Percentiles rank a stretch among this genome's conserved stretches.
These are phyloP conservation scores for Citeromyces nyonsensis DNA, from an alignment of 805 yeast genomes.

Conservation along the genomic window DNA sequence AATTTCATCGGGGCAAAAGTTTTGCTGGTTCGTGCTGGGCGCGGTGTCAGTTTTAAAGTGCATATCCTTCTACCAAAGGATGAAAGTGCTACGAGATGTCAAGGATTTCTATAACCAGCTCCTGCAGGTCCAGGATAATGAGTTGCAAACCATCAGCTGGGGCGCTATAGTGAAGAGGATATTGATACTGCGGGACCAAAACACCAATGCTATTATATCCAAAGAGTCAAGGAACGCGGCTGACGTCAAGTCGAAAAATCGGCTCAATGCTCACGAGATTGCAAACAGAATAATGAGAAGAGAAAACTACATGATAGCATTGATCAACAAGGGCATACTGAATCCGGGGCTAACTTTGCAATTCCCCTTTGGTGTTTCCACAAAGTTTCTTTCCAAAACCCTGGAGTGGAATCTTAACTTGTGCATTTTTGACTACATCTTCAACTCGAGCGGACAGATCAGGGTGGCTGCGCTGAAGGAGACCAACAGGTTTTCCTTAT, in stretches of 20 bases:
- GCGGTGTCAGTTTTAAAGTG: slow-evolving; percentile 34
- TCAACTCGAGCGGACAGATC: slow-evolving; percentile 66
- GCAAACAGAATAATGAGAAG: slow-evolving; percentile 94
- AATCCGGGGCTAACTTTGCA: slow-evolving; percentile 49
- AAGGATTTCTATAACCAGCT: slow-evolving; percentile 62
- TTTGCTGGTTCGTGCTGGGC: slow-evolving; percentile 48
- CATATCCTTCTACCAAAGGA: slow-evolving; percentile 41
- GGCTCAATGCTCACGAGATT: slow-evolving; percentile 83
- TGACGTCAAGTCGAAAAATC: slow-evolving; percentile 54
- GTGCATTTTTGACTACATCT: slow-evolving; percentile 76
- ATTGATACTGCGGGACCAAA: slow-evolving; percentile 63
- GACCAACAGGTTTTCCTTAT: slow-evolving; percentile 45
- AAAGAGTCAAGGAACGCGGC: slow-evolving; percentile 17
- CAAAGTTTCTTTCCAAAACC: slow-evolving; percentile 54
- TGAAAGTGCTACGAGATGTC: slow-evolving; percentile 57
- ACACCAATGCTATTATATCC: slow-evolving; percentile 64
- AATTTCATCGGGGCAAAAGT: slow-evolving; percentile 31
- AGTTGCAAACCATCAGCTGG: slow-evolving; percentile 91
- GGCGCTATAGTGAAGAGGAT: slow-evolving; percentile 65
- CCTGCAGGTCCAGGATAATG: slow-evolving; percentile 60
- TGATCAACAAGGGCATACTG: slow-evolving; percentile 65
- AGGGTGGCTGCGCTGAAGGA: slow-evolving; percentile 59
- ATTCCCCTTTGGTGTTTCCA: slow-evolving; percentile 6
- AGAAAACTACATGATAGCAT: slow-evolving; percentile 85
- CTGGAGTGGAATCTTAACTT: slow-evolving; percentile 89